phyloP scores from a whole-genome alignment of 2,329 filamentous ascomycete species.

The Neonectria faginata region DNA sequence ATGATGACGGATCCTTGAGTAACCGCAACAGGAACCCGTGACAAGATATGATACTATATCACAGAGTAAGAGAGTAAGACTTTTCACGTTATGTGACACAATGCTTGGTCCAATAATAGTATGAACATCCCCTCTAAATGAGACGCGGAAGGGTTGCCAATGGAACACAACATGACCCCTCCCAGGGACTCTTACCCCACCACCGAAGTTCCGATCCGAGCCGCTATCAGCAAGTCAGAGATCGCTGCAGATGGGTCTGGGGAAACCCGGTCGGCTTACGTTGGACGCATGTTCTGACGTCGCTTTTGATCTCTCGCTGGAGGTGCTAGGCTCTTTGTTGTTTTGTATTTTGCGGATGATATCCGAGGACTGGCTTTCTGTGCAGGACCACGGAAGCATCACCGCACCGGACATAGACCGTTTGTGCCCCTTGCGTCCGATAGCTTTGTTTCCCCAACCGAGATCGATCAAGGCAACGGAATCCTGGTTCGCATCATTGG shows the following conservation, averaged over 20 bases:
- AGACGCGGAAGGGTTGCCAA: not conserved
- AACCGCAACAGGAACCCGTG: not conserved
- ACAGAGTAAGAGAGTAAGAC: not conserved
- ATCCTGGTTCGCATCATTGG: not conserved
- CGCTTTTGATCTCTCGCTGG: not conserved
- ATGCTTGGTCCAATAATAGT: not conserved
- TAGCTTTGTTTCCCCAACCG: not conserved
- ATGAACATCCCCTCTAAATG: no score
- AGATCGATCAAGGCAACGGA: not conserved
- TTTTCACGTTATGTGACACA: not conserved
- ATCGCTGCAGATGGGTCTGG: not conserved
- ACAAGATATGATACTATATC: not conserved
- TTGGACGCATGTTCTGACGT: not conserved
- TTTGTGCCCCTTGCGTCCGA: not conserved
- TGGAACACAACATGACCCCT: not conserved
- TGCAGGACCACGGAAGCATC: not conserved
- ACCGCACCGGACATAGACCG: not conserved
- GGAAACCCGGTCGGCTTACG: not conserved
- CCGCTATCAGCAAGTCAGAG: not conserved
- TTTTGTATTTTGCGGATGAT: not conserved
- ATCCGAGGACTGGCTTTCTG: not conserved
- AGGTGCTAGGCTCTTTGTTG: not conserved
- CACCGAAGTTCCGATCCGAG: constrained; percentile 1
- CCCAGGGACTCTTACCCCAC: constrained; percentile 7
- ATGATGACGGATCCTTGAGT: not conserved